Evolutionary conservation across 2,329 filamentous ascomycete species (phyloP), one percentile per base, ranked within the genome.

Genomic region (Colletotrichum simmondsii): DNA sequence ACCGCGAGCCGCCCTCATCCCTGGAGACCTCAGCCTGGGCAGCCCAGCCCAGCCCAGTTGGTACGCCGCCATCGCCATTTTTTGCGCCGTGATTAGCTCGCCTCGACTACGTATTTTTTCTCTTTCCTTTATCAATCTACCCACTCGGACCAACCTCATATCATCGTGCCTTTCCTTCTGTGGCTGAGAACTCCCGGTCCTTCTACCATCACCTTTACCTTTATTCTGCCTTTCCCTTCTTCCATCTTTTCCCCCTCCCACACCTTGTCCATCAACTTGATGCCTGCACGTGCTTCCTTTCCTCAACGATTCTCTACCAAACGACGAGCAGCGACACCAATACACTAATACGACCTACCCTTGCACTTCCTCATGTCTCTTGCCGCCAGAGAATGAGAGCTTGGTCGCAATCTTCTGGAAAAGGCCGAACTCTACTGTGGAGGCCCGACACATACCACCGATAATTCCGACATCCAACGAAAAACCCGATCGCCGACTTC

Each of bases 301-400:
- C 28, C 14, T 42, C 32, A 28, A 59, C n/a, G 53, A 54, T 22
- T 19, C 52, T 37, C 57, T 10, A 14, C 30, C 59, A 37, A 37
- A 53, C 46, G n/a, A 28, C 49, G 14, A 32, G n/a, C 60, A 35
- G 28, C 42, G 19, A 49, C 42, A 42, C 37, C 37, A 42, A 16
- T 11, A 22, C 42, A 49, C 42, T 49, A 49, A 49, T 49, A 37
- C 30, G 5, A 54, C 32, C 30, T 7, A 54, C 32, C 49, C 35
- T 37, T 28, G 42, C 19, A n/a, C 16, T 49, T 8, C 26, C 56
- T n/a, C 61, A 73, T 73, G 71, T 64, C 66, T 73, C 28, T 24
- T 52, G n/a, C 46, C 14, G 71, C 68, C 53, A 71, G 62, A 73
- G 57, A 63, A 73, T 73, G 71, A 73, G 58, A 72, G 58, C 71